These are phyloP conservation scores for Trichophyton rubrum DNA, from an alignment of 2,329 filamentous ascomycete species.

Conservation along the genomic window DNA sequence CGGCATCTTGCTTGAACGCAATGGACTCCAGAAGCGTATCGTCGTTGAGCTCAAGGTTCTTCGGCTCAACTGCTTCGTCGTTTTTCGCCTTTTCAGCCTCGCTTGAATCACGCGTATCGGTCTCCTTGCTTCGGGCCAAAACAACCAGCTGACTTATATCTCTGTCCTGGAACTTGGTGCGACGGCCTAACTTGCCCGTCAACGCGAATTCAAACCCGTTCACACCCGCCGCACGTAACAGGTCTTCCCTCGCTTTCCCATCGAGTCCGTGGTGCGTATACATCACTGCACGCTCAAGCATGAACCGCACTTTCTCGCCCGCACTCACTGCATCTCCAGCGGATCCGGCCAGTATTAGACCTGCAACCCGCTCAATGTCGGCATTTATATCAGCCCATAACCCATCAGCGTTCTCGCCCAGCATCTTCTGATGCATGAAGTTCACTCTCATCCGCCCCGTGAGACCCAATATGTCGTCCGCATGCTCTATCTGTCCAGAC, in stretches of 20 bases:
- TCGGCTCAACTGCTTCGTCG: conserved; percentile 34
- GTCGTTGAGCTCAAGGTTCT: conserved; percentile 69
- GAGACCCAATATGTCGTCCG: conserved; percentile 23
- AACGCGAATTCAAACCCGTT: conserved; percentile 70
- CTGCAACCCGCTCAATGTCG: conserved; percentile 13
- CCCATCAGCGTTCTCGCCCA: conserved; percentile 47
- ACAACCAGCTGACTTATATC: conserved; percentile 75
- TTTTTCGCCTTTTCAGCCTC: not conserved
- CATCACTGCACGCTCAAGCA: conserved; percentile 71
- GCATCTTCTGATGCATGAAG: conserved; percentile 57
- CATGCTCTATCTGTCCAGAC: not conserved
- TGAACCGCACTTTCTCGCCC: conserved; percentile 40
- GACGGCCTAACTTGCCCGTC: conserved; percentile 70
- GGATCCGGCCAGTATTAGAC: conserved; percentile 13
- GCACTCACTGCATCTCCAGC: conserved; percentile 31
- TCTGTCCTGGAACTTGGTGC: conserved; percentile 33
- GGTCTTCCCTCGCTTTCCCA: conserved; percentile 55
- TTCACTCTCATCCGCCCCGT: conserved; percentile 62
- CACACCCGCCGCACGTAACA: conserved; percentile 53
- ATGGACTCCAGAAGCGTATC: conserved; percentile 87
- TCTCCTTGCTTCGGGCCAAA: conserved; percentile 57
- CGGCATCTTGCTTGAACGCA: conserved; percentile 51
- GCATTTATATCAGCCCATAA: conserved; percentile 34
- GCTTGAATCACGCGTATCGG: not conserved
- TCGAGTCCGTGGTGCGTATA: conserved; percentile 77